Conservation (phyloP, 768 basidiomycete species). For the Filobasidium floriforme region DNA sequence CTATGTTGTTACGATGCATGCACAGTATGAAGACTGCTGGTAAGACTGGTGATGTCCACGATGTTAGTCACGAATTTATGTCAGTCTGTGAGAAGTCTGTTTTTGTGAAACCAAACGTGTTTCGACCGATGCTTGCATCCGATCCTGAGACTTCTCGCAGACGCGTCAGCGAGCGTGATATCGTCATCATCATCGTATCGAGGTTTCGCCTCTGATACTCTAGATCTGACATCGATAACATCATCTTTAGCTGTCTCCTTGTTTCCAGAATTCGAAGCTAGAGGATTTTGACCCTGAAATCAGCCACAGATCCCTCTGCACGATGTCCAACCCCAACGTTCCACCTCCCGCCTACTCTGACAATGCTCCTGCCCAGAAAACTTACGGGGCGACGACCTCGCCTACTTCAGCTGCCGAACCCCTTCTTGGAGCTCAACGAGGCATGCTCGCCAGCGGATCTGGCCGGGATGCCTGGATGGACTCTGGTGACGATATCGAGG, state of each 20-base stretch:
- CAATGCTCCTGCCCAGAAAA: slow-evolving; percentile 22
- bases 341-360: slow-evolving; percentile 39
- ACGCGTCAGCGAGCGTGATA: slow-evolving; percentile 6
- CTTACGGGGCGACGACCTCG: slow-evolving; percentile 30
- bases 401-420: slow-evolving; percentile 23
- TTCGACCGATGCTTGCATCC: too few species aligned
- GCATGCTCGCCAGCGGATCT: slow-evolving; percentile 20
- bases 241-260: neutral
- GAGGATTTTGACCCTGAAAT: neutral
- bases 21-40: too few species aligned
- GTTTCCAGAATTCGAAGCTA: too few species aligned
- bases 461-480: slow-evolving; percentile 39
- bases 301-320: neutral
- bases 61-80: too few species aligned
- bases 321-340: slow-evolving; percentile 17
- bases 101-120: too few species aligned
- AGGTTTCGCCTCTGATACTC: neutral
- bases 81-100: too few species aligned
- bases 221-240: too few species aligned
- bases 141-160: neutral
- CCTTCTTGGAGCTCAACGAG: slow-evolving; percentile 20
- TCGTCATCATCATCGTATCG: neutral
- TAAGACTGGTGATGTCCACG: too few species aligned
- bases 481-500: slow-evolving; percentile 56
- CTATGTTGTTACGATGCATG: too few species aligned